Evolutionary conservation across 2,329 filamentous ascomycete species (phyloP).

Genomic region (Aureobasidium sp.): DNA sequence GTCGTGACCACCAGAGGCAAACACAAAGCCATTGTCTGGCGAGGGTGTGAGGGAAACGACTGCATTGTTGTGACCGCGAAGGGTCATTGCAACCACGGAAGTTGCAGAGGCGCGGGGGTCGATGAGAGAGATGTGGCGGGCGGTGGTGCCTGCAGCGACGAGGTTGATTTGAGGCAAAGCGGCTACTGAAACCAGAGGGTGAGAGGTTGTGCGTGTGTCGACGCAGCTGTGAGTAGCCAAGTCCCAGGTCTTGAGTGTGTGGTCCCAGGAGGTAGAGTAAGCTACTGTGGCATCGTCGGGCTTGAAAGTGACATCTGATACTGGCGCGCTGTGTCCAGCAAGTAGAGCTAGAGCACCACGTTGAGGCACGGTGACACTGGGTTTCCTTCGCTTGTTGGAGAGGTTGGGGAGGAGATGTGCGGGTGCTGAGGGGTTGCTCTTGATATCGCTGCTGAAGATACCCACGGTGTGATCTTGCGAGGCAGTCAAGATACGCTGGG

Average conservation of each 20-base stretch:
- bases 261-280: constrained; percentile 93
- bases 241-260: constrained; percentile 92
- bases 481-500: constrained; percentile 84
- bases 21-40: constrained; percentile 73
- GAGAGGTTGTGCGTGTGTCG: constrained; percentile 83
- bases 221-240: constrained; percentile 83
- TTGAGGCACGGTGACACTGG: constrained; percentile 62
- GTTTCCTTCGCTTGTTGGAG: constrained; percentile 79
- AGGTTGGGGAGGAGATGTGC: constrained; percentile 72
- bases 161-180: constrained; percentile 73
- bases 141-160: constrained; percentile 82
- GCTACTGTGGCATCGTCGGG: constrained; percentile 86
- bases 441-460: constrained; percentile 88
- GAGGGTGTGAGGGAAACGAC: constrained; percentile 66
- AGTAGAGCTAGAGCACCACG: constrained; percentile 83
- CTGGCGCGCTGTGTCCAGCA: constrained; percentile 74
- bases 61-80: constrained; percentile 86
- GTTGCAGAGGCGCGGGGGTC: constrained; percentile 85
- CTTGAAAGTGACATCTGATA: constrained; percentile 87
- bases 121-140: constrained; percentile 90
- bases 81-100: constrained; percentile 86
- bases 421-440: constrained; percentile 78
- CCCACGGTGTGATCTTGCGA: constrained; percentile 86
- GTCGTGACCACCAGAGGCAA: constrained; percentile 92
- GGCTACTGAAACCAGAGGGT: constrained; percentile 82